Evolutionary conservation across 169 alveolate genomes (phyloP), one percentile per base, ranked within the genome.

Genomic region (Cryptosporidium canis): DNA sequence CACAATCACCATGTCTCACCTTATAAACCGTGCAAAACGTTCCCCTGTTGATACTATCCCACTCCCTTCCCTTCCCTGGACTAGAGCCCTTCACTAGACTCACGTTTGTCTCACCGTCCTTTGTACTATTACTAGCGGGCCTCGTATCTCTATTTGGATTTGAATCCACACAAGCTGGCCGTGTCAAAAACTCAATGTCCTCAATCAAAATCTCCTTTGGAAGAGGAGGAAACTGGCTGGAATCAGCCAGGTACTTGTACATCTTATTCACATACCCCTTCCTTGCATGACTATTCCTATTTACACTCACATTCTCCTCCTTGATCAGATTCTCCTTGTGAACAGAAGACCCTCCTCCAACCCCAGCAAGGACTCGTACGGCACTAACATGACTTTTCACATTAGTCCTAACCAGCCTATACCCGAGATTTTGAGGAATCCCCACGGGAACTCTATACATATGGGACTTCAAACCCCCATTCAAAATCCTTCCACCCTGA

Each of bases 1-100:
- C 83, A 18, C 83, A 91, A 18, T 84, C 92, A 6, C 90, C 90
- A 77, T 77, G 61, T 21, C 39, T 61, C 14, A 63, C 87, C 27
- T 77, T 77, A 61, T 77, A 77, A 41, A 77, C 87, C 18, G 87
- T 77, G 51, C 87, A 77, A 61, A 77, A 77, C 11, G 87, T 77
- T 12, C 87, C 87, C 24, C 87, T 55, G 24, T 77, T 77, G 14
- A 77, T 77, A 24, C 72, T 77, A 44, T 77, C 87, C 72, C 71
- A 77, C 37, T 77, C 87, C 72, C 47, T 56, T 41, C 72, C 72
- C 24, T 35, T 35, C n/a, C 71, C 72, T 31, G 51, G 63, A 27
- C 37, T 43, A 16, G 43, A 39, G 3, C 63, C 63, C 39, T 77
- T 77, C 41, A 63, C 55, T 31, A n/a, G 27, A 47, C 48, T 14